These are phyloP conservation scores for Globisporangium okanoganense DNA, from an alignment of 352 stramenopile species.

Conservation along the genomic window DNA sequence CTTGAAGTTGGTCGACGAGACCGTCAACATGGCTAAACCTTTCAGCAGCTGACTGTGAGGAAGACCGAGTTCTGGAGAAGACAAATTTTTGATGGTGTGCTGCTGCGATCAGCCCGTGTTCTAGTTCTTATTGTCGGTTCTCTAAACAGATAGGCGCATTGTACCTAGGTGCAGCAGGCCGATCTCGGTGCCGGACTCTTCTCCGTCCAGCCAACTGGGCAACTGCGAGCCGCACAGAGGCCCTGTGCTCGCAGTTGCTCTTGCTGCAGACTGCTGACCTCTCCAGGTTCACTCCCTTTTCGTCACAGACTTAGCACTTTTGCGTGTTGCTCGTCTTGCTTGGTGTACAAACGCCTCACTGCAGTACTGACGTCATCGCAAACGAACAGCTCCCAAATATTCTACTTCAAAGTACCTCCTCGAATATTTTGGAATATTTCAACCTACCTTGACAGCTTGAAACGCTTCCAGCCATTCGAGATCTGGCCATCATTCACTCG, in stretches of 20 bases:
- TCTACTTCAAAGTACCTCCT: too few species aligned
- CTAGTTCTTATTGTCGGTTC: too few species aligned
- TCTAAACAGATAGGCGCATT: background rate
- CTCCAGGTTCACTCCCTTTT: background rate
- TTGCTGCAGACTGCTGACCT: too few species aligned
- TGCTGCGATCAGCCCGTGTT: background rate
- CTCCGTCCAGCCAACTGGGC: background rate
- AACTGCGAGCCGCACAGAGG: too few species aligned
- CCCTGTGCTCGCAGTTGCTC: too few species aligned
- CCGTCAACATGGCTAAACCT: background rate
- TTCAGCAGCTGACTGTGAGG: background rate
- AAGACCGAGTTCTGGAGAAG: too few species aligned
- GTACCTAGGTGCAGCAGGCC: background rate
- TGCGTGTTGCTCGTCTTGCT: too few species aligned
- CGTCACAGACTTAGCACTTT: background rate
- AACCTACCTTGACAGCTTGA: too few species aligned
- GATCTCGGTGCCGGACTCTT: background rate
- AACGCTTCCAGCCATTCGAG: background rate
- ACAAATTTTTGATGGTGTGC: background rate
- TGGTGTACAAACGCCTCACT: too few species aligned
- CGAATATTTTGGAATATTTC: too few species aligned
- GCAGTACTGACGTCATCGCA: too few species aligned
- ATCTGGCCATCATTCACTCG: background rate
- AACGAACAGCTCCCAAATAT: too few species aligned
- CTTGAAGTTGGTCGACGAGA: background rate